Percentiles rank a stretch among this genome's conserved stretches.
Evolutionary conservation across 306 rosid genomes (phyloP).

Genomic region (Cicer chorassanicum): DNA sequence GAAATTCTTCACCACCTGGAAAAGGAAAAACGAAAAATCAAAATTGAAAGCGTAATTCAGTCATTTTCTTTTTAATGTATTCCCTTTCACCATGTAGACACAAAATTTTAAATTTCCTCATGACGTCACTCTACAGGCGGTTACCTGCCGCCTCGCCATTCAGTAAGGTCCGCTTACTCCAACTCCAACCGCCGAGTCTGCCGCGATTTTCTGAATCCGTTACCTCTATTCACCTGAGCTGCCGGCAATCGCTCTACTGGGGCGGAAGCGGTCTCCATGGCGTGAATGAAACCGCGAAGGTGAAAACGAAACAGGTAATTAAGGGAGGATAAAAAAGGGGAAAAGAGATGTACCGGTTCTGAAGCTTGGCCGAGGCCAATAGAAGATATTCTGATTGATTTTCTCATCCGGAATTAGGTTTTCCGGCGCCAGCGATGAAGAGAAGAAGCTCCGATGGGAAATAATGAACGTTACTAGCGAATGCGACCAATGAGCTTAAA

Average conservation of each 20-base stretch:
- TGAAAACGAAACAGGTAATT: not conserved
- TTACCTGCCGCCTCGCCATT: not conserved
- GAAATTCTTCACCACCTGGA: slow-evolving; percentile 43
- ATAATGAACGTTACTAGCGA: not conserved
- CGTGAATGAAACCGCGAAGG: not conserved
- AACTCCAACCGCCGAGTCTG: not conserved
- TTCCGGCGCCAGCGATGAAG: slow-evolving; percentile 30
- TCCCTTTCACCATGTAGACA: not conserved
- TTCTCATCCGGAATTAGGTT: slow-evolving; percentile 45
- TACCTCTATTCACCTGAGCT: not conserved
- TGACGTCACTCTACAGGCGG: not conserved
- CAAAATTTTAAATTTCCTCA: not conserved
- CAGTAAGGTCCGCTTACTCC: not conserved
- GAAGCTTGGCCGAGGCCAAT: slow-evolving; percentile 24
- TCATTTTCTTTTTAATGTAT: not conserved
- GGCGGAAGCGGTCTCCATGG: not conserved
- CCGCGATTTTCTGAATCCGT: not conserved
- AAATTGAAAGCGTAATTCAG: not conserved
- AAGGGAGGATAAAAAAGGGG: not conserved
- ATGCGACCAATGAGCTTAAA: not conserved
- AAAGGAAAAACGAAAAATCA: not conserved
- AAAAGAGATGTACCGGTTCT: slow-evolving; percentile 42
- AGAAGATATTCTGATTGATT: slow-evolving; percentile 46
- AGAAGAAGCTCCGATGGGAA: not conserved
- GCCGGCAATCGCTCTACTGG: not conserved